Base-by-base conservation (phyloP, 768 basidiomycete genomes). In the Lyophyllum decastes region DNA sequence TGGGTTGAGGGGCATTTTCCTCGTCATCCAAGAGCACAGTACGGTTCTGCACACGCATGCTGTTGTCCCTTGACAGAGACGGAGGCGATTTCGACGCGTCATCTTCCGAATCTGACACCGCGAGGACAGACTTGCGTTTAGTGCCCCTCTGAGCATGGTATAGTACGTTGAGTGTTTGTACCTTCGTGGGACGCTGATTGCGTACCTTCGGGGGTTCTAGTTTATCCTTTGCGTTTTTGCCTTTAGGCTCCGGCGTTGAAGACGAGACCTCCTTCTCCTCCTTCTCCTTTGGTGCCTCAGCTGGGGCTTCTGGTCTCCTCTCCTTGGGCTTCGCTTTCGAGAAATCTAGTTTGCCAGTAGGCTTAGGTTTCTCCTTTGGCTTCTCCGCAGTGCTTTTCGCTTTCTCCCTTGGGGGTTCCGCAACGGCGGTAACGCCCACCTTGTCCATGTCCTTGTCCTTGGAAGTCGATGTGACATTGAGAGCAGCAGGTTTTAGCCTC, bases 21-120 rank as follows among this genome's bases (percentile, higher is more conserved):
- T 87, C 86, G 2, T 86, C 83, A 54, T 90, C 89, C 0, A 88
- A 89, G 14, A 86, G 44, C 10, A 87, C 64, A 19, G 79, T 74
- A 2, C 76, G 76, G 49, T 77, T 83, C 65, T 79, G 81, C 38
- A 82, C 65, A 25, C 77, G 76, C 25, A 72, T 65, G n/a, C n/a
- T n/a, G 10, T 60, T 66, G 16, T 60, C 64, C 40, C 64, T 63
- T 21, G 54, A 53, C 55, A 19, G 54, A n/a, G 52, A 47, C 24
- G 55, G 50, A 19, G 52, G 26, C 41, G 38, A 47, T 52, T 22
- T 55, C 24, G 63, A 55, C 5, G 51, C 44, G 22, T 70, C 72
- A 2, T 67, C 65, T 6, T 68, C 70, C 0, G 67, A 68, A 27
- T 67, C 71, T 38, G 72, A 77, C 44, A 65, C 58, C 50, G 64